A percentile compares a stretch with the other conserved stretches of the same genome.
Conservation (phyloP, 2,329 filamentous ascomycete species). For the Aspergillus alliaceus region DNA sequence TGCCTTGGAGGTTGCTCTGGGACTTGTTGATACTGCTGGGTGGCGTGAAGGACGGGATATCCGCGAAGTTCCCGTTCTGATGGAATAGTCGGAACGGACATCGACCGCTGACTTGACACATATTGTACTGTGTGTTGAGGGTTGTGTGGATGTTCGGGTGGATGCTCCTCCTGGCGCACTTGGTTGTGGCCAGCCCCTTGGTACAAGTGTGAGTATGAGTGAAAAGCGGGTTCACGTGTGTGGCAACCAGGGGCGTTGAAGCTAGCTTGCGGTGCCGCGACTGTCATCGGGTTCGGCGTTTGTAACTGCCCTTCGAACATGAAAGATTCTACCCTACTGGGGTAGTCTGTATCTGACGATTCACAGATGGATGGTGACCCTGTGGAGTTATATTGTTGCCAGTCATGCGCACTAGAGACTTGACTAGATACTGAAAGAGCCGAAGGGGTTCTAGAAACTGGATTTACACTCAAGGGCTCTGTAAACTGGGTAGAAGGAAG, state of each 20-base stretch:
- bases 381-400: slow-evolving; percentile 27
- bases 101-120: slow-evolving; percentile 17
- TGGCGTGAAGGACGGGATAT: slow-evolving; percentile 14
- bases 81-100: slow-evolving; percentile 19
- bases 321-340: slow-evolving; percentile 25
- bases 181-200: slow-evolving; percentile 11
- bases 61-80: slow-evolving; percentile 13
- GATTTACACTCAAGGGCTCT: slow-evolving; percentile 17
- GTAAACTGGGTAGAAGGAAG: slow-evolving; percentile 25
- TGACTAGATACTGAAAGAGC: slow-evolving; percentile 25
- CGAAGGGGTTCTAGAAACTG: slow-evolving; percentile 23
- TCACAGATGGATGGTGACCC: slow-evolving; percentile 29
- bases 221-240: slow-evolving; percentile 16
- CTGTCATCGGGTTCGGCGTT: slow-evolving; percentile 13
- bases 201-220: slow-evolving; percentile 23
- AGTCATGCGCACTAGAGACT: slow-evolving; percentile 28
- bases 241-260: slow-evolving; percentile 20
- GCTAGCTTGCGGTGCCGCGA: slow-evolving; percentile 19
- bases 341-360: slow-evolving; percentile 28
- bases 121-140: slow-evolving; percentile 15
- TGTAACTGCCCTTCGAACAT: slow-evolving; percentile 19
- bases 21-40: slow-evolving; percentile 15
- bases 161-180: slow-evolving; percentile 14
- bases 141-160: slow-evolving; percentile 9
- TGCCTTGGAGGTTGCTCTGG: slow-evolving; percentile 11